Evolutionary conservation across 148 eudicot genomes (phyloP).

Genomic region (Fagopyrum esculentum): DNA sequence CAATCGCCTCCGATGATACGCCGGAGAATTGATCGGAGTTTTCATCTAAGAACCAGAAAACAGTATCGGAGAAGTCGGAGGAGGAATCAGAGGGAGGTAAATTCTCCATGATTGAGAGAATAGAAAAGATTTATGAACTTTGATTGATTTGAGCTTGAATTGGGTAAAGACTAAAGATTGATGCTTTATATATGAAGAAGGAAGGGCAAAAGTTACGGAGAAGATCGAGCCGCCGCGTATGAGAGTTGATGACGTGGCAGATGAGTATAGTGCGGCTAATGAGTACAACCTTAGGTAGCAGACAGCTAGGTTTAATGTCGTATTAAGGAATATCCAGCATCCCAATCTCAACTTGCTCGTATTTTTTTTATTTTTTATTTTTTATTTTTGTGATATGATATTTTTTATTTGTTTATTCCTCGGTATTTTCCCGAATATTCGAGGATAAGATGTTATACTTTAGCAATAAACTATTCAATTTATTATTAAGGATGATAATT

Average conservation of each 20-base stretch:
- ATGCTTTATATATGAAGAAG: neutral
- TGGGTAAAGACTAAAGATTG: neutral
- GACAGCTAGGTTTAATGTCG: too few species aligned
- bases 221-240: neutral
- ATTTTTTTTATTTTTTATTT: too few species aligned
- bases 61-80: constrained; percentile 11
- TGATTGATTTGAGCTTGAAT: neutral
- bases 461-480: too few species aligned
- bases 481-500: too few species aligned
- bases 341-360: neutral
- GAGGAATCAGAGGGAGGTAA: neutral
- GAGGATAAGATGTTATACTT: too few species aligned
- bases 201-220: neutral
- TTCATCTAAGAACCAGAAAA: constrained; percentile 28
- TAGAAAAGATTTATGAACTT: neutral
- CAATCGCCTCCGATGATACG: neutral
- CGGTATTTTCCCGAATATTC: too few species aligned
- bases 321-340: neutral
- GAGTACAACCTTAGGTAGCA: too few species aligned
- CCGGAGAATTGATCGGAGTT: neutral
- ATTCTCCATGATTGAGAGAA: neutral
- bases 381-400: too few species aligned
- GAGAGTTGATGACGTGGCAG: neutral
- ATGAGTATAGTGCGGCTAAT: neutral
- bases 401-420: too few species aligned